Evolutionary conservation across 2,329 filamentous ascomycete species (phyloP).

Genomic region (Dothideomycetidae sp.): DNA sequence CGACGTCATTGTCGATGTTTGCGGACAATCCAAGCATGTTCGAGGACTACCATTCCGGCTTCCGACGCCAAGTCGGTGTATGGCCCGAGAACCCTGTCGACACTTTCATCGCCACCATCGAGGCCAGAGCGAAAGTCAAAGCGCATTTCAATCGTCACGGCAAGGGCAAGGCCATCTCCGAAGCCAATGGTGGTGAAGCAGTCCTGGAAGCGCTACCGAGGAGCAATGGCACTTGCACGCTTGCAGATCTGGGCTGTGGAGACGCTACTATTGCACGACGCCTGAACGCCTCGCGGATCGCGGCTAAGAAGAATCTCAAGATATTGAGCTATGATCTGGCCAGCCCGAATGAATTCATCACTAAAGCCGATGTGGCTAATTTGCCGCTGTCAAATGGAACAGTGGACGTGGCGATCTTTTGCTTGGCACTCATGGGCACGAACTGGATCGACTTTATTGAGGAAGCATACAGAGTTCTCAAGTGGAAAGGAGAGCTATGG

Average conservation of each 20-base stretch:
- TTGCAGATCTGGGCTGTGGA: conserved; percentile 88
- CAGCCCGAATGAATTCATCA: conserved; percentile 60
- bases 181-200: conserved; percentile 16
- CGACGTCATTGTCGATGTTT: conserved; percentile 72
- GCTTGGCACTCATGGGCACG: conserved; percentile 93
- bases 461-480: conserved; percentile 81
- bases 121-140: conserved; percentile 46
- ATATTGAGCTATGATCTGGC: conserved; percentile 81
- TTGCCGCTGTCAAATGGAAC: conserved; percentile 61
- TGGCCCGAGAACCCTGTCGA: conserved; percentile 97
- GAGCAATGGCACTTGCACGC: conserved; percentile 55
- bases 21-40: conserved; percentile 81
- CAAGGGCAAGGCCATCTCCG: conserved; percentile 28
- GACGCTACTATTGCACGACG: conserved; percentile 67
- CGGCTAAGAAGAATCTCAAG: conserved; percentile 54
- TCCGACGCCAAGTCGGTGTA: conserved; percentile 83
- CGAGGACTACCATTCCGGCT: conserved; percentile 88
- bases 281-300: conserved; percentile 41
- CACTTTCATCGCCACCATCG: conserved; percentile 61
- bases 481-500: conserved; percentile 94
- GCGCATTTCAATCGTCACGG: conserved; percentile 23
- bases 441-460: conserved; percentile 97
- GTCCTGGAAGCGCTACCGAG: conserved; percentile 46
- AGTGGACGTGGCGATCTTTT: conserved; percentile 85
- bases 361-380: conserved; percentile 74